Evolutionary conservation across 768 basidiomycete genomes (phyloP).

Genomic region (Mrakia gelida): DNA sequence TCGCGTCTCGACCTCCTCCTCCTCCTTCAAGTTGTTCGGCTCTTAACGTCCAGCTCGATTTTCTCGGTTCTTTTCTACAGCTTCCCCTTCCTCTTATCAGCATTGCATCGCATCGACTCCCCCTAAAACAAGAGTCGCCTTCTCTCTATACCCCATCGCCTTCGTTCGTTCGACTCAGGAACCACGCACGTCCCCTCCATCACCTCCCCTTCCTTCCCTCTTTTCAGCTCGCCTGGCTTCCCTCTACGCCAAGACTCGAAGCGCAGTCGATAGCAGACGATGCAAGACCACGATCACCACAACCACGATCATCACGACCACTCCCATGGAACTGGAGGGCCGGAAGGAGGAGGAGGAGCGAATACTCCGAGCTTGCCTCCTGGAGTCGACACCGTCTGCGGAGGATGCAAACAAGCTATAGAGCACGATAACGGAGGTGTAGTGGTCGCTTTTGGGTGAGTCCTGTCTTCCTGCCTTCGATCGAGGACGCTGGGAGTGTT

Average conservation of each 20-base stretch:
- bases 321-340: neutral
- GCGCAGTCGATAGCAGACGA: neutral
- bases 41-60: no score
- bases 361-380: neutral
- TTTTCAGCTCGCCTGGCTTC: neutral
- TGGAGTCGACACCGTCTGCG: slow-evolving; percentile 34
- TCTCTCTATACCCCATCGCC: no score
- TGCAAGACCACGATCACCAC: neutral
- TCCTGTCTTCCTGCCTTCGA: slow-evolving; percentile 33
- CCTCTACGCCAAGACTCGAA: neutral
- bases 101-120: neutral
- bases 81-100: no score
- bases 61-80: no score
- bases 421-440: slow-evolving; percentile 55
- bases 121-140: no score
- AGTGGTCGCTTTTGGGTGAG: slow-evolving; percentile 84
- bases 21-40: no score
- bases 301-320: neutral
- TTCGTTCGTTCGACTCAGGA: no score
- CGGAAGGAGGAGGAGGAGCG: neutral
- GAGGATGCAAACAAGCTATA: slow-evolving; percentile 41
- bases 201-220: neutral
- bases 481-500: slow-evolving; percentile 30
- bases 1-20: no score
- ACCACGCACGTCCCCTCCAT: slow-evolving; percentile 5